Evolutionary conservation across 2,329 filamentous ascomycete species (phyloP), one percentile per base, ranked within the genome.

Genomic region (Huntiella savannae): DNA sequence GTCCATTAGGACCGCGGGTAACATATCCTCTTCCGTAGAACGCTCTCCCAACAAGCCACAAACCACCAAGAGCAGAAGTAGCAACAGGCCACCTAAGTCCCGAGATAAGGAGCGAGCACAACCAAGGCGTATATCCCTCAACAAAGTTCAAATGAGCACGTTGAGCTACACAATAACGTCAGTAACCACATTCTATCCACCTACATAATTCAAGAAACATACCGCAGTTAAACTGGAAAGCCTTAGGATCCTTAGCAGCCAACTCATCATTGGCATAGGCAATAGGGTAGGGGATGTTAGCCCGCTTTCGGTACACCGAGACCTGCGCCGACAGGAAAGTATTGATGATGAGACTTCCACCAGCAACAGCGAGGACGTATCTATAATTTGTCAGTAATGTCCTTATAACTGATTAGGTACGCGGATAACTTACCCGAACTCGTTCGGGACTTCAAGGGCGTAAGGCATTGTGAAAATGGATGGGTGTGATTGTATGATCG

Each of bases 121-220:
- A 55, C 55, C 71, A 64, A 3, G 71, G 63, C 6, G 68, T 61
- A 33, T 72, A 62, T 60, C 73, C 77, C 64, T 81, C 77, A 52
- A 65, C 66, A 61, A 68, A 80, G 64, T 80, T 79, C 54, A 64
- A 60, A 57, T 81, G 77, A 7, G 73, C 68, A 41, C 73, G 70
- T 55, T 78, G 74, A 45, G 71, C 68, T 70, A 15, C 37, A 47
- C 33, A n/a, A 13, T 2, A 37, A 28, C 6, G 16, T 40, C 5
- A 5, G 13, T 40, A 17, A 40, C n/a, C 22, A 40, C 10, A 17
- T 28, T 28, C 22, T 10, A 13, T 10, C 22, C 22, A 8, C 4
- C 5, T 28, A 8, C 11, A 33, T 11, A 32, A 42, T 34, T 5
- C 36, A 5, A 33, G 42, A 50, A 57, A 57, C 62, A 19, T 58